Percentiles rank a stretch among this genome's conserved stretches.
Evolutionary conservation across 1,284 basidiomycete genomes (phyloP).

Genomic region (Thelephora terrestris): DNA sequence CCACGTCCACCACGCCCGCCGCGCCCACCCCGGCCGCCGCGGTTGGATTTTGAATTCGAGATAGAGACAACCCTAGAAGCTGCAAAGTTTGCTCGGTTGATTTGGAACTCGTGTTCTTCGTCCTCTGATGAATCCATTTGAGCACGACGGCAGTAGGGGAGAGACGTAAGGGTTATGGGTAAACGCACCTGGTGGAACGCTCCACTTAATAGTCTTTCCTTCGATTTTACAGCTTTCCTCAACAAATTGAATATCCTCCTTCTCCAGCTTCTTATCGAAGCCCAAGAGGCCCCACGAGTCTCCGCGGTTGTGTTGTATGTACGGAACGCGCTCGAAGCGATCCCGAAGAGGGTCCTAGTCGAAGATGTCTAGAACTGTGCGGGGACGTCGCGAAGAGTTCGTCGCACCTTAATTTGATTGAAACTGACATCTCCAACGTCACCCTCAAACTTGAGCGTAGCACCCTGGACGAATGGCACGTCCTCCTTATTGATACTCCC

Average conservation of each 20-base stretch:
- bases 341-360: conserved; percentile 64
- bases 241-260: conserved; percentile 56
- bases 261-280: conserved; percentile 52
- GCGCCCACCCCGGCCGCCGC: conserved; percentile 33
- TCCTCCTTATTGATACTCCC: conserved; percentile 63
- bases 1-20: conserved; percentile 27
- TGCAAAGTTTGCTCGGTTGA: conserved; percentile 59
- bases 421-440: conserved; percentile 57
- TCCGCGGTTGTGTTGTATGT: conserved; percentile 58
- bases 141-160: conserved; percentile 4
- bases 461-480: conserved; percentile 61
- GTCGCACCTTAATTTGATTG: conserved; percentile 59
- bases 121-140: conserved; percentile 30
- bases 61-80: conserved; percentile 35
- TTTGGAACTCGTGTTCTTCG: conserved; percentile 57
- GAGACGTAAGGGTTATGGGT: neutral
- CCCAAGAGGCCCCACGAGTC: conserved; percentile 34
- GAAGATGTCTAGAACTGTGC: conserved; percentile 7
- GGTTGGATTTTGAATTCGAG: conserved; percentile 15
- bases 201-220: conserved; percentile 52
- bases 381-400: conserved; percentile 12
- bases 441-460: conserved; percentile 69
- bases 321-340: conserved; percentile 66
- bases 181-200: conserved; percentile 43
- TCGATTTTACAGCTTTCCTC: conserved; percentile 55